A percentile compares a stretch with the other conserved stretches of the same genome.
These are phyloP conservation scores for Penicillium canariense DNA, from an alignment of 495 filamentous ascomycete species.

Conservation along the genomic window DNA sequence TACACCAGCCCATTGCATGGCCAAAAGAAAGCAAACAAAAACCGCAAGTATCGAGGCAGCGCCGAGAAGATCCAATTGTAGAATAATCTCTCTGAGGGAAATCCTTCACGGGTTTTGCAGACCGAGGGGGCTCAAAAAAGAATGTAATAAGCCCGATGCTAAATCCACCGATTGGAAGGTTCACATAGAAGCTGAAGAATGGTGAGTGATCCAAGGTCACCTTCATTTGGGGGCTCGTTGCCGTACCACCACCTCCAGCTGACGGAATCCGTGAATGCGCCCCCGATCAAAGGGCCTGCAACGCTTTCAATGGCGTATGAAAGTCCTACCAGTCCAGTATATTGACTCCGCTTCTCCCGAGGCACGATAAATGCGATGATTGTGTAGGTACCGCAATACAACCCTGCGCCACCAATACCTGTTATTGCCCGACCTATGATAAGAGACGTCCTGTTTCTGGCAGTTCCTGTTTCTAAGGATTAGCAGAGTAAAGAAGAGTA, in stretches of 20 bases:
- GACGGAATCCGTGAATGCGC: constrained; percentile 38
- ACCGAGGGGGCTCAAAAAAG: constrained; percentile 35
- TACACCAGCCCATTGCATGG: constrained; percentile 41
- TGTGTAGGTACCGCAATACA: constrained; percentile 26
- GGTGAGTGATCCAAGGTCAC: not conserved
- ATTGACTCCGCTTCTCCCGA: constrained; percentile 33
- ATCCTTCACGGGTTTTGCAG: constrained; percentile 22
- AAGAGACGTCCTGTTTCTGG: constrained; percentile 59
- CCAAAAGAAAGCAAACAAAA: constrained; percentile 36
- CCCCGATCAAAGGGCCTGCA: constrained; percentile 48
- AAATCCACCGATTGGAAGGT: constrained; percentile 49
- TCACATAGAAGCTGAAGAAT: constrained; percentile 46
- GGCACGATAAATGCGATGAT: constrained; percentile 33
- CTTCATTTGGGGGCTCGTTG: not conserved
- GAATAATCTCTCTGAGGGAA: constrained; percentile 27
- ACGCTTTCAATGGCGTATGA: constrained; percentile 40
- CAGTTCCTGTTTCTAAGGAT: constrained; percentile 14
- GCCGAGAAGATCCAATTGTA: constrained; percentile 35
- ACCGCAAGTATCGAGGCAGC: constrained; percentile 25
- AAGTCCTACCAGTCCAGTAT: constrained; percentile 39
- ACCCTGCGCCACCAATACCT: constrained; percentile 59
- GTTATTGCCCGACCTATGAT: constrained; percentile 75
- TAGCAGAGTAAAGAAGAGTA: not conserved
- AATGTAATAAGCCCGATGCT: constrained; percentile 38
- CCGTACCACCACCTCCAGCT: constrained; percentile 28